Evolutionary conservation across 2,329 filamentous ascomycete species (phyloP).

Genomic region (Trichoderma arundinaceum): DNA sequence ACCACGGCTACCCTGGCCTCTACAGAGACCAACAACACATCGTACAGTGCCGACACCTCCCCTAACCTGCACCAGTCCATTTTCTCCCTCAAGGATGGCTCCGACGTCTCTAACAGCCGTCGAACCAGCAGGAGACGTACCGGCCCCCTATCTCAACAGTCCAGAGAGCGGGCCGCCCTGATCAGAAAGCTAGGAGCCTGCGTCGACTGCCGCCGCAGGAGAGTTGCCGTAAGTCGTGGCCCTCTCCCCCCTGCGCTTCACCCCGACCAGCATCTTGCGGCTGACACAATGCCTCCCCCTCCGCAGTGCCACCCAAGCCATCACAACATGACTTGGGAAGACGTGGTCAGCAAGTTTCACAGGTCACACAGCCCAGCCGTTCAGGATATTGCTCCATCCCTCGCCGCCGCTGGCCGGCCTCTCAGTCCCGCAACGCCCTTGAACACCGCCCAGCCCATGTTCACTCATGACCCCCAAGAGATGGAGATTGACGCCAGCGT

Average conservation of each 20-base stretch:
- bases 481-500: slow-evolving; percentile 59
- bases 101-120: slow-evolving; percentile 58
- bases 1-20: slow-evolving; percentile 52
- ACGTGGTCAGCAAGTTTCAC: slow-evolving; percentile 60
- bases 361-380: slow-evolving; percentile 58
- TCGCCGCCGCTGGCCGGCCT: slow-evolving; percentile 49
- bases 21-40: slow-evolving; percentile 56
- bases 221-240: slow-evolving; percentile 60
- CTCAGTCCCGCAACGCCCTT: slow-evolving; percentile 54
- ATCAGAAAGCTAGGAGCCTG: slow-evolving; percentile 66
- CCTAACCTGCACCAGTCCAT: slow-evolving; percentile 57
- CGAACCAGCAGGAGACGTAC: slow-evolving; percentile 64
- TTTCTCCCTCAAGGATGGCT: slow-evolving; percentile 62
- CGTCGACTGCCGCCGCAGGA: slow-evolving; percentile 59
- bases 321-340: slow-evolving; percentile 66
- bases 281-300: slow-evolving; percentile 15
- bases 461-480: slow-evolving; percentile 55
- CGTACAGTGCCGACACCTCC: slow-evolving; percentile 60
- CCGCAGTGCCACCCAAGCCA: slow-evolving; percentile 63
- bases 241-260: slow-evolving; percentile 14
- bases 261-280: neutral
- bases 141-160: slow-evolving; percentile 62
- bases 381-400: slow-evolving; percentile 54
- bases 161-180: slow-evolving; percentile 63
- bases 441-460: slow-evolving; percentile 47